Conservation (phyloP, 2,329 filamentous ascomycete genomes). For the Calycina herbarum region DNA sequence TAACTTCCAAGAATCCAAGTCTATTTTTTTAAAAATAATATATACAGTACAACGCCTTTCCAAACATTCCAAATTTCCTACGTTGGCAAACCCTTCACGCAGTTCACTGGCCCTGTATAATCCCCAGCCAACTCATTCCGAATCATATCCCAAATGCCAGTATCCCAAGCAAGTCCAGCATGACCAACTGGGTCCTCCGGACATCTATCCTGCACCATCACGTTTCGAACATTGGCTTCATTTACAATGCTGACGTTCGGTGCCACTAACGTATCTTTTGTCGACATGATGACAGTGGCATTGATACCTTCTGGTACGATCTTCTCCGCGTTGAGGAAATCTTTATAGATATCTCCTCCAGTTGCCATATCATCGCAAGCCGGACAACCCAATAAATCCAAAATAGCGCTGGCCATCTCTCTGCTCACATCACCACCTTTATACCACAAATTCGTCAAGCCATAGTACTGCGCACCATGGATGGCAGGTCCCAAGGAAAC, state of each 20-base stretch:
- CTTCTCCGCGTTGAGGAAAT: background rate
- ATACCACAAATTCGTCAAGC: conserved; percentile 2
- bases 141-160: background rate
- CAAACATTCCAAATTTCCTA: background rate
- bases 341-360: background rate
- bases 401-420: background rate
- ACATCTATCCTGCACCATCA: background rate
- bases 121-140: background rate
- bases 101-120: background rate
- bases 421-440: background rate
- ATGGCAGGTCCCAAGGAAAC: background rate
- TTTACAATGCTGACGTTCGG: background rate
- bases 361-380: conserved; percentile 4
- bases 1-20: too few relatives aligned
- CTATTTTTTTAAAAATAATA: too few relatives aligned
- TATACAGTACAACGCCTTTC: too few relatives aligned
- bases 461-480: background rate
- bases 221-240: background rate
- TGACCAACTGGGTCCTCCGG: background rate
- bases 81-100: background rate
- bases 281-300: background rate
- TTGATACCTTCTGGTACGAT: background rate
- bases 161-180: conserved; percentile 1
- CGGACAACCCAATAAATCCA: background rate
- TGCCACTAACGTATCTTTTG: background rate